Evolutionary conservation across 169 alveolate species (phyloP), one percentile per base, ranked within the genome.

Genomic region (Ichthyophthirius multifiliis): DNA sequence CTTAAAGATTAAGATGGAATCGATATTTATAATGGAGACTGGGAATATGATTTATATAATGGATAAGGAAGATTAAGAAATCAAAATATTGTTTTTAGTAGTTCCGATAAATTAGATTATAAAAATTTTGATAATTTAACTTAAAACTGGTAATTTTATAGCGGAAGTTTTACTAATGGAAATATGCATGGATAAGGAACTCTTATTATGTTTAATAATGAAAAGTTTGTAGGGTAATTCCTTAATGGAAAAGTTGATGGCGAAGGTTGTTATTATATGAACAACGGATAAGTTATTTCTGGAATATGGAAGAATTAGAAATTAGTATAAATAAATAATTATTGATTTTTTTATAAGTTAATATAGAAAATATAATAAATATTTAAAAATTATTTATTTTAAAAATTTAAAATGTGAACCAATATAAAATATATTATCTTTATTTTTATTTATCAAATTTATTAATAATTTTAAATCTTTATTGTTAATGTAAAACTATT

Each of bases 241-340:
- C 10, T 37, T 9, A 62, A 67, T 67, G 77, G 46, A 16, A 37
- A 34, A 37, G 32, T 34, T n/a, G 62, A 67, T n/a, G 77, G 77
- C 1, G 35, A 37, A 23, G 77, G 77, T 10, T 18, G 20, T n/a
- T 37, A 16, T 13, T 44, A 67, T 37, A n/a, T 44, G 0, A 37
- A n/a, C 7, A 67, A 67, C n/a, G 77, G 77, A 16, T 47, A 67
- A 39, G 23, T 55, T 23, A 20, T 55, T 15, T 10, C 41, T 3
- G 71, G 71, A 55, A 39, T 55, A 10, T 55, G 71, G 71, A 27
- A 55, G 31, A 55, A 55, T 10, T 41, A 75, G 75, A 67, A 76
- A 47, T 55, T 32, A n/a, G n/a, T n/a, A n/a, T n/a, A n/a, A n/a
- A n/a, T n/a, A n/a, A n/a, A n/a, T n/a, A n/a, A n/a, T n/a, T n/a